phyloP scores from a whole-genome alignment of 2,329 filamentous ascomycete species.

The Pseudogymnoascus sp. region DNA sequence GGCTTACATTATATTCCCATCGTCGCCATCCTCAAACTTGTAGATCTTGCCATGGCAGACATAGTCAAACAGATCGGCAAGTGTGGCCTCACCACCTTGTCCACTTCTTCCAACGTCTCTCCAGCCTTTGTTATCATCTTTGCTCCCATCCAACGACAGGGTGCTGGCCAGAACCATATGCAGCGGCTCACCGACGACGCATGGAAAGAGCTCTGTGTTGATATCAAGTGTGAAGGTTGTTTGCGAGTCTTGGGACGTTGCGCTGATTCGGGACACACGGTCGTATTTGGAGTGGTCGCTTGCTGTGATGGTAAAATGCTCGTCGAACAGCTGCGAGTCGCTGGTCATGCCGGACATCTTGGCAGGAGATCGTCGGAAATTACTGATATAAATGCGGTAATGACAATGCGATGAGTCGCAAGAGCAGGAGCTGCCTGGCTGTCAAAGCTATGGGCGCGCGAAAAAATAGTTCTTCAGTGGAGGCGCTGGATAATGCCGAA shows the following conservation, averaged over 20 bases:
- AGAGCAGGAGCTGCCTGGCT: neutral
- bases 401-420: neutral
- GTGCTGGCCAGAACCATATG: constrained; percentile 79
- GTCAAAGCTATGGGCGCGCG: neutral
- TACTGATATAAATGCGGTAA: neutral
- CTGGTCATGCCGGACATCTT: constrained; percentile 43
- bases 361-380: neutral
- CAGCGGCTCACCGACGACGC: constrained; percentile 65
- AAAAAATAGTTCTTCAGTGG: constrained; percentile 3
- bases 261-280: constrained; percentile 79
- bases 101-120: constrained; percentile 58
- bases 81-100: constrained; percentile 47
- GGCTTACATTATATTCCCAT: constrained; percentile 72
- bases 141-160: constrained; percentile 76
- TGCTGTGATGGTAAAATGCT: constrained; percentile 74
- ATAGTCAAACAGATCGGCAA: constrained; percentile 79
- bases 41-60: constrained; percentile 86
- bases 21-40: constrained; percentile 71
- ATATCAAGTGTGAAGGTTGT: constrained; percentile 82
- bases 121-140: constrained; percentile 74
- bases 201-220: constrained; percentile 86
- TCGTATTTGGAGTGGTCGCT: constrained; percentile 88
- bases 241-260: constrained; percentile 65
- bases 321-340: constrained; percentile 90
- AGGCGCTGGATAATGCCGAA: neutral